Percentiles rank a stretch among this genome's conserved stretches.
These are phyloP conservation scores for Myxozyma mucilagina DNA, from an alignment of 805 yeast species.

Conservation along the genomic window DNA sequence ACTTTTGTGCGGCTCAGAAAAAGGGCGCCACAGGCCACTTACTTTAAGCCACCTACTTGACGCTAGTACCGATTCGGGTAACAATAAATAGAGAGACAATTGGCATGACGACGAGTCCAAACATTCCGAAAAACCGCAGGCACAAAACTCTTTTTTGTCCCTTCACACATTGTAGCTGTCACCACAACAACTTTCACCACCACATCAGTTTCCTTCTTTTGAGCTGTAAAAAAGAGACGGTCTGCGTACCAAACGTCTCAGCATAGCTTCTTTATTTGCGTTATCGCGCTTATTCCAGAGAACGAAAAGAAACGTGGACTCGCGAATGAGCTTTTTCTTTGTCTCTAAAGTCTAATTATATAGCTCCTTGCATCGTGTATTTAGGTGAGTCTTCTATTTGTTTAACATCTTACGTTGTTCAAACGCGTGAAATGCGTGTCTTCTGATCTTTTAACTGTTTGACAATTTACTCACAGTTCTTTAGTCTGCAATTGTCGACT, in stretches of 20 bases:
- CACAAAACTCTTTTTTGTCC: neutral
- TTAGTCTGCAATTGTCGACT: too few species aligned
- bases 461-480: too few species aligned
- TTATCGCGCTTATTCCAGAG: neutral
- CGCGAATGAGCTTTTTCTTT: neutral
- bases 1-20: neutral
- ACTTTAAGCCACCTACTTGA: neutral
- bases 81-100: conserved; percentile 3
- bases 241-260: neutral
- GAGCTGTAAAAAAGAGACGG: neutral
- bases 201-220: neutral
- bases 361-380: neutral
- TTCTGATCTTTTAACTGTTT: too few species aligned
- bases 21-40: neutral
- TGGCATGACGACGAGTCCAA: conserved; percentile 22
- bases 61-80: neutral
- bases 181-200: neutral
- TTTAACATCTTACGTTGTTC: neutral
- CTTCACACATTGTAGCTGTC: neutral
- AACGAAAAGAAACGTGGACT: neutral
- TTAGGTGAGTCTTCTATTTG: neutral
- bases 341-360: neutral
- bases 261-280: neutral
- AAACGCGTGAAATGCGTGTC: neutral
- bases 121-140: conserved; percentile 10